These are phyloP conservation scores for Starmerella scarabaei DNA, from an alignment of 805 yeast species.

Conservation along the genomic window DNA sequence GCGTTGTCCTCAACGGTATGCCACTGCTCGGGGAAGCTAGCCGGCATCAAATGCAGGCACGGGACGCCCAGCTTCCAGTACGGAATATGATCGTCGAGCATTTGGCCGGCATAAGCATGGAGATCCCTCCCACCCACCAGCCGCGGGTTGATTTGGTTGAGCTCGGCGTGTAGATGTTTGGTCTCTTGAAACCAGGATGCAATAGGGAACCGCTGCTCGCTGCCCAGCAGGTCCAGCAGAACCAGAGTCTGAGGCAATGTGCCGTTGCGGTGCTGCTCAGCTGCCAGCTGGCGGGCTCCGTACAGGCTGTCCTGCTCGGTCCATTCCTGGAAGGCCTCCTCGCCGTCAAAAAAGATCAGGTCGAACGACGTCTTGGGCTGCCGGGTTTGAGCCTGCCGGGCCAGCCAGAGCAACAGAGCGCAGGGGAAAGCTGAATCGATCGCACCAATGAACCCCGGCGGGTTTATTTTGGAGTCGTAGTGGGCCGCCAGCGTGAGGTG, in stretches of 20 bases:
- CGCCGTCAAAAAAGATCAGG: slow-evolving; percentile 44
- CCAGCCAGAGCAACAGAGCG: slow-evolving; percentile 37
- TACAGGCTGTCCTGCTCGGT: slow-evolving; percentile 39
- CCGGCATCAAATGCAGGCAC: slow-evolving; percentile 42
- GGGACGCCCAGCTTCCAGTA: slow-evolving; percentile 36
- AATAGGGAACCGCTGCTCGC: slow-evolving; percentile 24
- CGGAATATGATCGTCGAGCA: slow-evolving; percentile 44
- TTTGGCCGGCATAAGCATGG: slow-evolving; percentile 17
- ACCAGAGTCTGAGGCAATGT: slow-evolving; percentile 34
- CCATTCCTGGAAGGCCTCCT: slow-evolving; percentile 48
- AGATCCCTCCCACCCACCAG: slow-evolving; percentile 19
- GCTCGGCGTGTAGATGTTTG: slow-evolving; percentile 28
- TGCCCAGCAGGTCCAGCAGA: slow-evolving; percentile 40
- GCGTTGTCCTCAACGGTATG: slow-evolving; percentile 40
- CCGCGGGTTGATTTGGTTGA: slow-evolving; percentile 30
- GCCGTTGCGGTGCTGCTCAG: slow-evolving; percentile 25
- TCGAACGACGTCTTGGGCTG: slow-evolving; percentile 18
- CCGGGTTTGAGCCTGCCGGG: slow-evolving; percentile 21
- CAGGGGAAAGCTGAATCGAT: slow-evolving; percentile 49
- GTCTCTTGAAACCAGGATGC: slow-evolving; percentile 36
- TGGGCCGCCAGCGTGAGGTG: slow-evolving; percentile 36
- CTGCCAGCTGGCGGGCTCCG: slow-evolving; percentile 42
- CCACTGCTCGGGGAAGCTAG: slow-evolving; percentile 40
- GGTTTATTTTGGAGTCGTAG: slow-evolving; percentile 39
- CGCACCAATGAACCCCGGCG: slow-evolving; percentile 48